Evolutionary conservation across 108 stramenopile species (phyloP), one percentile per base, ranked within the genome.

Genomic region (Asterionellopsis glacialis): DNA sequence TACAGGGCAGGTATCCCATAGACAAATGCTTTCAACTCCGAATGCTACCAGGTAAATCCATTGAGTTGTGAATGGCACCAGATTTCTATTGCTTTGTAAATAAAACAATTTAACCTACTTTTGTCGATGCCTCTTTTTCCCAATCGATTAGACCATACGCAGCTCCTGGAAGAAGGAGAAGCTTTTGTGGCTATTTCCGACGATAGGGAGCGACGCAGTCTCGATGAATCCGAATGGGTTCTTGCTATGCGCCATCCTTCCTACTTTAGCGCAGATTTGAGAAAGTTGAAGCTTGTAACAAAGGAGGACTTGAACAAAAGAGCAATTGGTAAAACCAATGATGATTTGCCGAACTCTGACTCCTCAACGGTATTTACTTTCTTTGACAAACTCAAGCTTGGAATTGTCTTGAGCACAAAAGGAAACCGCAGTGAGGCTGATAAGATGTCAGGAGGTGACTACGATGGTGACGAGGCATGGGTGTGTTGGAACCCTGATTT

Each of bases 401-500:
- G 61, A 22, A 23, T 74, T 18, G 67, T 74, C 11, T 40, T 74
- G 25, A 61, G 65, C 26, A 74, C 66, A 14, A 68, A 60, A 45
- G 73, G 73, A 15, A n/a, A 55, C 18, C 24, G 11, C 22, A 68
- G 73, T 43, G 61, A 63, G 47, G 73, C 73, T 6, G 73, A 74
- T 4, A 51, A 13, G 55, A 68, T 68, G 67, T 63, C 52, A 51
- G 73, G 73, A 22, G 73, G 73, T 16, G 73, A 74, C 22, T 68
- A 63, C 57, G 73, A 74, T 52, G 73, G 73, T 1, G 73, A 66
- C 27, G 22, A 45, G 5, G 56, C 65, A 12, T 66, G 65, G 65
- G 56, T 66, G 1, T 66, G 55, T 6, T 66, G 51, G 51, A 16
- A 57, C 12, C 43, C 4, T 10, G 56, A 66, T 3, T 25, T 66